These are phyloP conservation scores for Fragilariopsis cylindrus DNA, from an alignment of 108 stramenopile genomes.

Conservation along the genomic window DNA sequence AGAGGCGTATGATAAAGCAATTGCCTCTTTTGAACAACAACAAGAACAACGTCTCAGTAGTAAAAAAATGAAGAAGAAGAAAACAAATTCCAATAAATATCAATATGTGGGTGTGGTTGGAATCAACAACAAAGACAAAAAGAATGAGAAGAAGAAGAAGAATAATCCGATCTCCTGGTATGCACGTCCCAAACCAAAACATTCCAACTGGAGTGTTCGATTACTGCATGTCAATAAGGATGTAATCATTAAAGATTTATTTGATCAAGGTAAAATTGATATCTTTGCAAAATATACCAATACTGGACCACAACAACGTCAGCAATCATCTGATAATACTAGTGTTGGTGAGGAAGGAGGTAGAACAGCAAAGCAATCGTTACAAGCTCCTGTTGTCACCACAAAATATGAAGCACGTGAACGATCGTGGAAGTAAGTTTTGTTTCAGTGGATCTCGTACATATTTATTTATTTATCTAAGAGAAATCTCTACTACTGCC, in stretches of 20 bases:
- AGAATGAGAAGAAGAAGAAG: constrained; percentile 6
- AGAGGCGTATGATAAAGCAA: constrained; percentile 66
- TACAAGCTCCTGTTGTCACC: constrained; percentile 46
- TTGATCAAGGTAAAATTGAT: constrained; percentile 74
- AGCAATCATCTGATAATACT: neutral
- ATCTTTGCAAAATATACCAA: constrained; percentile 79
- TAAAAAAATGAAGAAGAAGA: neutral
- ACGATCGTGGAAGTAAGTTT: constrained; percentile 73
- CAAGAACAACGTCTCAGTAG: no score
- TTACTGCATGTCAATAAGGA: constrained; percentile 81
- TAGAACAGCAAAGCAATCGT: constrained; percentile 23
- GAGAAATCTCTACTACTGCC: neutral
- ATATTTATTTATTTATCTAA: neutral
- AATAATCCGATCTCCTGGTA: constrained; percentile 64
- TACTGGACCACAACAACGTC: constrained; percentile 36
- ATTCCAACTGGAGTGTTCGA: constrained; percentile 77
- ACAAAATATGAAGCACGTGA: constrained; percentile 59
- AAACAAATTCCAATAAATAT: constrained; percentile 36
- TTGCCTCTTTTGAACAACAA: constrained; percentile 34
- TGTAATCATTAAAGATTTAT: constrained; percentile 85
- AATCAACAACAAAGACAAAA: constrained; percentile 30
- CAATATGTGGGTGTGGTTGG: constrained; percentile 73
- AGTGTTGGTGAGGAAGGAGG: neutral
- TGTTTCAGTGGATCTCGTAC: neutral
- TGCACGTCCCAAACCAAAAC: constrained; percentile 72